Conservation (phyloP, 352 stramenopile species). For the Plasmopara halstedii region DNA sequence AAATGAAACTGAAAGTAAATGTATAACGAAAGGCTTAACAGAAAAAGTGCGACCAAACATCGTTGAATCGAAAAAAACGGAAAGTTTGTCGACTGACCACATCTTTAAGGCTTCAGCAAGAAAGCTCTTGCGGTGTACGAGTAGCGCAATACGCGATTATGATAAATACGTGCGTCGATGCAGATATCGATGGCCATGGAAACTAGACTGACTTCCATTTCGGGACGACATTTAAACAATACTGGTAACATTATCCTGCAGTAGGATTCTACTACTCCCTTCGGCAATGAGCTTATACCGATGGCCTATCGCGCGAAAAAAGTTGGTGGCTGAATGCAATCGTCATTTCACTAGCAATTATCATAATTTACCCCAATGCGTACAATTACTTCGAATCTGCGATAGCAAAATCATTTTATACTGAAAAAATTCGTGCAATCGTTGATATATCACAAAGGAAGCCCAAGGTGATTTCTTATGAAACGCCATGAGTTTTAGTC, state of each 20-base stretch:
- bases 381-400: constrained; percentile 4
- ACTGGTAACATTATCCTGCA: neutral
- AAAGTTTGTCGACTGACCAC: constrained; percentile 20
- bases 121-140: constrained; percentile 5
- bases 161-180: constrained; percentile 1
- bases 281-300: neutral
- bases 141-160: constrained; percentile 1
- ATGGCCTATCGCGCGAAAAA: constrained; percentile 4
- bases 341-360: constrained; percentile 3
- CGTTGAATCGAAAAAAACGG: constrained; percentile 12
- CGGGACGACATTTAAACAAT: no score
- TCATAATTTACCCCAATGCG: constrained; percentile 2
- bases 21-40: neutral
- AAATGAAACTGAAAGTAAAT: neutral
- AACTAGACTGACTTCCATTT: no score
- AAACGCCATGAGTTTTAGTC: no score
- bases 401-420: neutral
- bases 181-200: constrained; percentile 6
- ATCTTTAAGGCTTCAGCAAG: constrained; percentile 15
- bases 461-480: no score
- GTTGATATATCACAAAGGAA: no score
- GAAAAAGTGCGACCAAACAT: constrained; percentile 5
- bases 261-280: neutral
- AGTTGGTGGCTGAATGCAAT: constrained; percentile 5
- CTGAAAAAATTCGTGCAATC: neutral